Conservation (phyloP, 192 early-diverging fungal species). For the Backusella mclennaniae region DNA sequence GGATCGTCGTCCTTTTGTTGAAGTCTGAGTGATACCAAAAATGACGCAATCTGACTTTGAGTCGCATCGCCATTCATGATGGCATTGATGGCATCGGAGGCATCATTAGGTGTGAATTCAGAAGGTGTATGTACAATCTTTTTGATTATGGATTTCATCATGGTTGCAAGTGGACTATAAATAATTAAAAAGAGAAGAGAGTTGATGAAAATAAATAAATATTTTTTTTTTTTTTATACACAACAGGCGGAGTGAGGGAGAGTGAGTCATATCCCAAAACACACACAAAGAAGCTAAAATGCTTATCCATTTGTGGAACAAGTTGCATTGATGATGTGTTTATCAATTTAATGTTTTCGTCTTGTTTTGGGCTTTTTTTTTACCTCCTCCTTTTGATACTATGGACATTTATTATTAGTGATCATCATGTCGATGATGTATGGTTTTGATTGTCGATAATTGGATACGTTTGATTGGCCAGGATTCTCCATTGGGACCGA, state of each 20-base stretch:
- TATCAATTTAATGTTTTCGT: neutral
- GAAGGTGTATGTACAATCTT: constrained; percentile 61
- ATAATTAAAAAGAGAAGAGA: neutral
- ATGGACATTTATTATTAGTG: neutral
- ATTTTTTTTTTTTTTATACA: neutral
- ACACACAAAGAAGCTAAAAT: neutral
- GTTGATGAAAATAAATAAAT: neutral
- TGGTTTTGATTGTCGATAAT: neutral
- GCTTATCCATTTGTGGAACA: neutral
- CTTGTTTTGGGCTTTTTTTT: too few species aligned
- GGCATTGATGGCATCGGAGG: constrained; percentile 54
- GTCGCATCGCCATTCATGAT: constrained; percentile 82
- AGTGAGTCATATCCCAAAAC: neutral
- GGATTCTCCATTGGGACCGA: neutral
- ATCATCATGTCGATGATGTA: neutral
- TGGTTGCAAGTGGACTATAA: neutral
- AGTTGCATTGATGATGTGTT: neutral
- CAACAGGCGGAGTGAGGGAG: neutral
- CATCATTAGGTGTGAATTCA: constrained; percentile 57
- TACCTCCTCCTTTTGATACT: neutral
- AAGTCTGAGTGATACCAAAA: constrained; percentile 77
- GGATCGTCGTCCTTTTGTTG: constrained; percentile 71
- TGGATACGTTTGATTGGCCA: neutral
- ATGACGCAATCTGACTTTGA: constrained; percentile 85
- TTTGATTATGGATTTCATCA: constrained; percentile 61